Evolutionary conservation across 352 stramenopile genomes (phyloP), one percentile per base, ranked within the genome.

Genomic region (Pythium plurisporium): DNA sequence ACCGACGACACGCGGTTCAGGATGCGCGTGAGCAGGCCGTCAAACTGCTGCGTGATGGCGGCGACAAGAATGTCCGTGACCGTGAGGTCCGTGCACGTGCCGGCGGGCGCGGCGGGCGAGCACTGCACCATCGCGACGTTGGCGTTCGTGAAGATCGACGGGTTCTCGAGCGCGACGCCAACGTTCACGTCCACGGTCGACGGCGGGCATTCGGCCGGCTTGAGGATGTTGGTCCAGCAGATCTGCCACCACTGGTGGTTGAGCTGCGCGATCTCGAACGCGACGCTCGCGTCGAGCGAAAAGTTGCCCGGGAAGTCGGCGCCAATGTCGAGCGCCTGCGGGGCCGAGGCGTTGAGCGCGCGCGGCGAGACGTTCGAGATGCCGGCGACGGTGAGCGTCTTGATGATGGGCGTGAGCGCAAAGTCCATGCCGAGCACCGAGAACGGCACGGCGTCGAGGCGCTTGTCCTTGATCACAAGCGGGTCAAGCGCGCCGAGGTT

Each of bases 211-310:
- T 67, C 62, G 22, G 64, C 64, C 25, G 74, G 74, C 62, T 85
- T 64, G 43, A 86, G 55, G 36, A 77, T 42, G 63, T 83, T 63
- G 43, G 74, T 73, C 70, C 72, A 84, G 72, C 76, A 85, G 45
- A 86, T 64, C 51, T 81, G 67, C 56, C 74, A 86, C 75, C 78
- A 88, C 53, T 78, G 75, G 56, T 80, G 67, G 62, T 86, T 53
- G 26, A 72, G 65, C 70, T 83, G 74, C 49, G 70, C 64, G 52
- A 86, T 73, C 49, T 78, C 62, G 34, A 88, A 51, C 23, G 53
- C 62, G 26, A 88, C 20, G 27, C 62, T 74, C 36, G 55, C 72
- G 44, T 71, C 42, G 15, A 82, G 23, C 19, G 70, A 46, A 29
- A 86, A 48, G 14, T 52, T 67, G 29, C 67, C 74, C 2, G 64